A percentile compares a stretch with the other conserved stretches of the same genome.
Evolutionary conservation across 1,139 yeast species (phyloP).

Genomic region (Hansenula lynferdii): DNA sequence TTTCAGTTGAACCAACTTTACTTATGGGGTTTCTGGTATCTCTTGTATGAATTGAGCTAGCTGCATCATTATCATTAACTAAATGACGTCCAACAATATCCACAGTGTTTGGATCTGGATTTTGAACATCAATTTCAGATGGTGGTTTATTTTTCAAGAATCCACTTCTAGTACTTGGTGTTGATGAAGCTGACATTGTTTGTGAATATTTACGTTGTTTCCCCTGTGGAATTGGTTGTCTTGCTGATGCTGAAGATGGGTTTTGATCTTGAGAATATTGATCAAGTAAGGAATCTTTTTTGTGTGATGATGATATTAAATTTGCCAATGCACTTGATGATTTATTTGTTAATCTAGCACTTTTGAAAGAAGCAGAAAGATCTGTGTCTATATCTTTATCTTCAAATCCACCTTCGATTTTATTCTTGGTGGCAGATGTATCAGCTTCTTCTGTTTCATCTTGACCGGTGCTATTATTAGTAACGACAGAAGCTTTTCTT

Average conservation of each 20-base stretch:
- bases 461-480: no score
- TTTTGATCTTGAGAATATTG: conserved; percentile 1
- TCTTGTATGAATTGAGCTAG: conserved; percentile 10
- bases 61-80: conserved; percentile 25
- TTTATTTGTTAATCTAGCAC: conserved; percentile 8
- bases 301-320: conserved; percentile 18
- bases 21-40: conserved; percentile 11
- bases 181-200: background rate
- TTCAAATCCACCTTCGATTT: conserved; percentile 22
- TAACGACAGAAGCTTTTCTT: conserved; percentile 12
- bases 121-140: conserved; percentile 33
- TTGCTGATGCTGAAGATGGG: background rate
- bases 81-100: conserved; percentile 56
- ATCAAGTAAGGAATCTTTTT: conserved; percentile 4
- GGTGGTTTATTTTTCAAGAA: background rate
- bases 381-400: conserved; percentile 6
- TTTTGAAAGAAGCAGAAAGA: background rate
- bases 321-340: conserved; percentile 20
- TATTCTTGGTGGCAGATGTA: conserved; percentile 10
- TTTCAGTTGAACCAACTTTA: conserved; percentile 22
- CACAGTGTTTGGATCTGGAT: conserved; percentile 52
- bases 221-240: no score
- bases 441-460: conserved; percentile 8
- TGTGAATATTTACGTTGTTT: background rate
- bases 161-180: background rate